Base-by-base conservation (phyloP, 371 early-diverging fungal species). In the Mucor saturninus region DNA sequence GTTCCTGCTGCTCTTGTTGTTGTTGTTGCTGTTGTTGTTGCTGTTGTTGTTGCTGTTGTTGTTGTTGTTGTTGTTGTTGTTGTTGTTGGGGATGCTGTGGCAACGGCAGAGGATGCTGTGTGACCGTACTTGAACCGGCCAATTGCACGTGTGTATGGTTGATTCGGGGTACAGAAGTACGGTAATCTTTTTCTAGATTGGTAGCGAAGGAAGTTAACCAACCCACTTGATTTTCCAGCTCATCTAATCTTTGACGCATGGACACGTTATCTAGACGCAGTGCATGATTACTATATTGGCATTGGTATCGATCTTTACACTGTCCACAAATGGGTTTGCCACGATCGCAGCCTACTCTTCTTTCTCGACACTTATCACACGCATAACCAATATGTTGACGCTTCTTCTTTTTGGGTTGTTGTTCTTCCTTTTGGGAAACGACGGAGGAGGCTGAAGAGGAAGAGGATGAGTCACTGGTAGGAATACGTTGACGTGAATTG, bases 361-460 rank as follows among this genome's bases (percentile, higher is more conserved):
- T 62, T 53, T 73, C 74, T 14, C 76, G 66, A 37, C 76, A 76
- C 48, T 65, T 76, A 49, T 76, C 73, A 64, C 76, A 76, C 15
- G 76, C 73, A 64, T 73, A 73, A 7, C 76, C 76, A 32, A 55
- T 56, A 39, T 71, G 68, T 40, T 76, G 76, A 52, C 73, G 54
- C 46, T 66, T 76, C 28, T 65, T 68, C 29, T 68, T 71, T 46
- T 42, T 54, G 13, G 68, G 66, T 6, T 4, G 35, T 45, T 66
- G 59, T 29, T 60, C 61, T 10, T 56, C 29, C 32, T 15, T 38
- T 32, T 40, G 29, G 2, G 61, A 43, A 21, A 37, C n/a, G n/a
- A 49, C 39, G 2, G 64, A 56, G 10, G 63, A 63, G 14, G 64
- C 40, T 3, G 50, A 48, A 15, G 63, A 62, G 31, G 63, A 56